Evolutionary conservation across 2,329 filamentous ascomycete genomes (phyloP).

Genomic region (Talaromyces sp.): DNA sequence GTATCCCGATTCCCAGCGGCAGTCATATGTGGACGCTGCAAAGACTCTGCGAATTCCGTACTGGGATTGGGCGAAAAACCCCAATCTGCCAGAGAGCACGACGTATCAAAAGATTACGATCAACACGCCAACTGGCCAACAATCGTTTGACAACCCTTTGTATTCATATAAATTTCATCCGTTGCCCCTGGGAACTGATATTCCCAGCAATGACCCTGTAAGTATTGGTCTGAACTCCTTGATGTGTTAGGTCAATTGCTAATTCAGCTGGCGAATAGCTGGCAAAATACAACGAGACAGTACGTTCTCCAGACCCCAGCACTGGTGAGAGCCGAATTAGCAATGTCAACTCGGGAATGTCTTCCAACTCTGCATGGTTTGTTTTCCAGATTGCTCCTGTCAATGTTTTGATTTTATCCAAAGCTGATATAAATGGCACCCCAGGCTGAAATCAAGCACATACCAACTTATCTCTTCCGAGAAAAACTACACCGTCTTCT

Average conservation of each 20-base stretch:
- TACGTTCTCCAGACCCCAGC: slow-evolving; percentile 15
- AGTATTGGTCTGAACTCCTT: neutral
- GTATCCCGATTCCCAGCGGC: slow-evolving; percentile 44
- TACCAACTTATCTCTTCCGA: slow-evolving; percentile 25
- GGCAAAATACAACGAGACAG: slow-evolving; percentile 13
- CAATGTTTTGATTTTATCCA: neutral
- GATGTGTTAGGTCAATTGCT: neutral
- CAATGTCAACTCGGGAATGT: slow-evolving; percentile 15
- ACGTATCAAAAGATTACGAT: slow-evolving; percentile 37
- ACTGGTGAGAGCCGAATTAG: slow-evolving; percentile 15
- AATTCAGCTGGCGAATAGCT: slow-evolving; percentile 10
- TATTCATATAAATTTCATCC: slow-evolving; percentile 39
- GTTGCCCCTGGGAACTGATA: slow-evolving; percentile 10
- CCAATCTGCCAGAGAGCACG: slow-evolving; percentile 32
- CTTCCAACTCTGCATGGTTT: slow-evolving; percentile 19
- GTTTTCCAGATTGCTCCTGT: neutral
- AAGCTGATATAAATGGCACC: neutral
- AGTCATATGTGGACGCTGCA: slow-evolving; percentile 44
- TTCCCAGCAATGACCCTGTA: slow-evolving; percentile 12
- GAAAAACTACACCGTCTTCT: slow-evolving; percentile 23
- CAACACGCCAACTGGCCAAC: slow-evolving; percentile 36
- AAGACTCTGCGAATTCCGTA: slow-evolving; percentile 43
- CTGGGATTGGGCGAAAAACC: slow-evolving; percentile 47
- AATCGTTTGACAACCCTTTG: slow-evolving; percentile 42
- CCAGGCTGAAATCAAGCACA: slow-evolving; percentile 18